These are phyloP conservation scores for Globisporangium irregulare DNA, from an alignment of 352 stramenopile species.

Conservation along the genomic window DNA sequence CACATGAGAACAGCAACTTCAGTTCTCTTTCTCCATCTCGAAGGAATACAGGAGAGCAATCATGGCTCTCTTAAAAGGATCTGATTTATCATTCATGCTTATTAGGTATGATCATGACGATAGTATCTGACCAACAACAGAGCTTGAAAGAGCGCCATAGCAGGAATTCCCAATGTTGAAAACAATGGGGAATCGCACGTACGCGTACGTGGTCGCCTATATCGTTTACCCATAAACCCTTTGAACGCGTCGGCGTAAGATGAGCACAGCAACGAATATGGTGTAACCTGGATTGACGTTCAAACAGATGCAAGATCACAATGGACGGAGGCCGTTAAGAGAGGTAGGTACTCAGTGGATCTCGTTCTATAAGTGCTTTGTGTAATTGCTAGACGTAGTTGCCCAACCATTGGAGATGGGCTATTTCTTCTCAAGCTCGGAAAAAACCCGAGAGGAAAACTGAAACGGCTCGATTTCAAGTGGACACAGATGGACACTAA, in stretches of 20 bases:
- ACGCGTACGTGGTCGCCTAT: neutral
- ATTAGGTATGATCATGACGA: neutral
- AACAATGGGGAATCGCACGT: neutral
- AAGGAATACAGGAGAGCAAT: neutral
- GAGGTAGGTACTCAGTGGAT: neutral
- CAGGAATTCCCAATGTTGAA: neutral
- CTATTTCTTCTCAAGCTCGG: neutral
- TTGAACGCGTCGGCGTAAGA: neutral
- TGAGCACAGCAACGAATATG: neutral
- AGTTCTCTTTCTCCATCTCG: neutral
- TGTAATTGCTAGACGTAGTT: neutral
- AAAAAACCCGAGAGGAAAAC: neutral
- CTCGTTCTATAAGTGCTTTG: neutral
- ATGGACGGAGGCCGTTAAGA: neutral
- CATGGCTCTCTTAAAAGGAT: neutral
- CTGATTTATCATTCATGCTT: neutral
- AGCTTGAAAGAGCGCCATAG: neutral
- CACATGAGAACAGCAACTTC: neutral
- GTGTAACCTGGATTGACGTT: neutral
- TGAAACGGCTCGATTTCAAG: neutral
- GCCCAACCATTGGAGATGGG: neutral
- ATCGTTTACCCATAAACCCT: neutral
- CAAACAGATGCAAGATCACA: neutral
- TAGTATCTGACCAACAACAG: neutral
- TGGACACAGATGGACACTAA: neutral